A percentile compares a stretch with the other conserved stretches of the same genome.
Evolutionary conservation across 2,329 filamentous ascomycete species (phyloP).

Genomic region (Fusarium chlamydosporum): DNA sequence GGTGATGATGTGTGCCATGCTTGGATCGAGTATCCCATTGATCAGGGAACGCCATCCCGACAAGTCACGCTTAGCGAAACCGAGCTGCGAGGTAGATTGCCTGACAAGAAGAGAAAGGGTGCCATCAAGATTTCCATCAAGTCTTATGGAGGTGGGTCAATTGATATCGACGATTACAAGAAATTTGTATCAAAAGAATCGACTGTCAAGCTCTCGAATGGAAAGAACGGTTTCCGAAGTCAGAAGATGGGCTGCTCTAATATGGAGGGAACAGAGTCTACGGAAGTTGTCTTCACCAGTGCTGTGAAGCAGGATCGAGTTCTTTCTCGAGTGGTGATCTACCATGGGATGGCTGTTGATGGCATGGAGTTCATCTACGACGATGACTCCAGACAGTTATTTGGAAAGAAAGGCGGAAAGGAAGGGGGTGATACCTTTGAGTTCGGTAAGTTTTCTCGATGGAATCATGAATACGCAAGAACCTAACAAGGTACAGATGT

Average conservation of each 20-base stretch:
- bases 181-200: slow-evolving; percentile 79
- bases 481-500: slow-evolving; percentile 73
- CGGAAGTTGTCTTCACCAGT: slow-evolving; percentile 82
- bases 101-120: slow-evolving; percentile 78
- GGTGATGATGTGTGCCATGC: slow-evolving; percentile 84
- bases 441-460: slow-evolving; percentile 70
- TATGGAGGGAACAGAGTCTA: slow-evolving; percentile 76
- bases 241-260: slow-evolving; percentile 79
- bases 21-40: slow-evolving; percentile 84
- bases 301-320: slow-evolving; percentile 77
- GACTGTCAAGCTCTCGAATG: slow-evolving; percentile 78
- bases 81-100: slow-evolving; percentile 78
- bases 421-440: slow-evolving; percentile 80
- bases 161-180: slow-evolving; percentile 83
- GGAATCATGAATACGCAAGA: background rate
- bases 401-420: slow-evolving; percentile 84
- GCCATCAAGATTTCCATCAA: slow-evolving; percentile 80
- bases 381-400: slow-evolving; percentile 84
- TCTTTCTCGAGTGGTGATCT: slow-evolving; percentile 80
- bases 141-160: slow-evolving; percentile 79
- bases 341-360: slow-evolving; percentile 82
- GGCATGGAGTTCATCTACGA: slow-evolving; percentile 96
- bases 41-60: slow-evolving; percentile 73
- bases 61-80: slow-evolving; percentile 82
- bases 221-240: slow-evolving; percentile 80